Evolutionary conservation across 768 basidiomycete species (phyloP), one percentile per base, ranked within the genome.

Genomic region (Russula brevipes): DNA sequence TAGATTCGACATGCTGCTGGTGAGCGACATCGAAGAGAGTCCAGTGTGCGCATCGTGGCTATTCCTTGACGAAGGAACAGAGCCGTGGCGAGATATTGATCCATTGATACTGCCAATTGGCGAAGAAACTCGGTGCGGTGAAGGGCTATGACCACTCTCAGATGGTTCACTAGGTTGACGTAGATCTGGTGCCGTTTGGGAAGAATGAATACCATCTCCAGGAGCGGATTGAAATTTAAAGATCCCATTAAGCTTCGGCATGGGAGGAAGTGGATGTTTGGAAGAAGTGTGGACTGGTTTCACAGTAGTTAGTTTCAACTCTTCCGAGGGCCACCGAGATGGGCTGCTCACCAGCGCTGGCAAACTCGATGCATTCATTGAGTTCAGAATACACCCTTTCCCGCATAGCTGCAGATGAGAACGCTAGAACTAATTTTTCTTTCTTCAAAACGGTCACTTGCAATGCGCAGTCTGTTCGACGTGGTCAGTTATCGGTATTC

Each of bases 391-490:
- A 72, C 67, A 94, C 79, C 65, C 76, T 75, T 69, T 92, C 84
- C 63, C 91, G 80, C 14, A 79, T 74, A 38, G 81, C 77, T 10
- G 73, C 73, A 1, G 87, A 86, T 60, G 84, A 80, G 7, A 82
- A 76, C 61, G 87, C 82, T 9, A 99, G 68, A 46, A 80, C 76
- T 55, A 99, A 73, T 5, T 81, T 85, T 74, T 98, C 97, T 76
- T 94, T 96, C 65, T 85, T 79, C 88, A 99, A 86, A 66, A 99
- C 84, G 46, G 83, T 82, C 6, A 98, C 79, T 58, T 88, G 84
- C 45, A 98, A 69, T 8, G 82, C 82, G 69, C 84, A 87, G 33
- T 85, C 92, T 95, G 61, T 30, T 33, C 30, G 11, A 31, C 41
- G 61, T 56, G 57, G 35, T 65, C 44, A 51, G 50, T 53, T 14